A percentile compares a stretch with the other conserved stretches of the same genome.
Evolutionary conservation across 139 green algal genomes (phyloP).

Genomic region (Chlorella sp.): DNA sequence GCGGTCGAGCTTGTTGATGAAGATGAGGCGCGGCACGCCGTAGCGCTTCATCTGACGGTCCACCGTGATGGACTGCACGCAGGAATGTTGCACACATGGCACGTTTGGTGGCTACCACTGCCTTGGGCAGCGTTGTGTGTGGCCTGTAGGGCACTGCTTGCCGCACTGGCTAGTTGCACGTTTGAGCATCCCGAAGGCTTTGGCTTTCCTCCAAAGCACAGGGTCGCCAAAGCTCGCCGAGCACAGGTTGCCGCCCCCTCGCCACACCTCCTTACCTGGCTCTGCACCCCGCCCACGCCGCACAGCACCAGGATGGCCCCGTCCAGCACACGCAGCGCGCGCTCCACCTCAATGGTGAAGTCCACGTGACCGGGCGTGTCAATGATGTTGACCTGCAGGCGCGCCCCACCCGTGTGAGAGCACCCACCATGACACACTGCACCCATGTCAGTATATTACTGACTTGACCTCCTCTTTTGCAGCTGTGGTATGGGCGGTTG

Average conservation of each 20-base stretch:
- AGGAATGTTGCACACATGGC: too few species aligned
- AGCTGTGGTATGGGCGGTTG: too few species aligned
- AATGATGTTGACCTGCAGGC: slow-evolving; percentile 97
- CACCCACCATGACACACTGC: too few species aligned
- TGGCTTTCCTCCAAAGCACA: too few species aligned
- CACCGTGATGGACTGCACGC: slow-evolving; percentile 81
- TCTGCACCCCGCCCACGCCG: slow-evolving; percentile 89
- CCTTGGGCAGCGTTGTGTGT: too few species aligned
- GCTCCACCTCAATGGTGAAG: slow-evolving; percentile 99
- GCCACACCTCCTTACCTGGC: slow-evolving; percentile 77
- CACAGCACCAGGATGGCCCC: slow-evolving; percentile 96
- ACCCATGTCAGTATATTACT: too few species aligned
- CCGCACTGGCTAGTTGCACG: slow-evolving; percentile 17
- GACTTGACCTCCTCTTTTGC: too few species aligned
- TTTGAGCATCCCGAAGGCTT: too few species aligned
- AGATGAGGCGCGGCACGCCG: slow-evolving; percentile 82
- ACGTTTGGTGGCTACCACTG: too few species aligned
- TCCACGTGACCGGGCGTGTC: slow-evolving; percentile 96
- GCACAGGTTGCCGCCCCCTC: slow-evolving; percentile 86
- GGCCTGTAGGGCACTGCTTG: too few species aligned
- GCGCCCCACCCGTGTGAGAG: too few species aligned
- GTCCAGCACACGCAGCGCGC: slow-evolving; percentile 93
- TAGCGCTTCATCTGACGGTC: slow-evolving; percentile 96
- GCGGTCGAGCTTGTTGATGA: slow-evolving; percentile 95
- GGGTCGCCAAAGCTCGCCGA: too few species aligned